Conservation (phyloP, 768 basidiomycete species). For the Collybia nuda region DNA sequence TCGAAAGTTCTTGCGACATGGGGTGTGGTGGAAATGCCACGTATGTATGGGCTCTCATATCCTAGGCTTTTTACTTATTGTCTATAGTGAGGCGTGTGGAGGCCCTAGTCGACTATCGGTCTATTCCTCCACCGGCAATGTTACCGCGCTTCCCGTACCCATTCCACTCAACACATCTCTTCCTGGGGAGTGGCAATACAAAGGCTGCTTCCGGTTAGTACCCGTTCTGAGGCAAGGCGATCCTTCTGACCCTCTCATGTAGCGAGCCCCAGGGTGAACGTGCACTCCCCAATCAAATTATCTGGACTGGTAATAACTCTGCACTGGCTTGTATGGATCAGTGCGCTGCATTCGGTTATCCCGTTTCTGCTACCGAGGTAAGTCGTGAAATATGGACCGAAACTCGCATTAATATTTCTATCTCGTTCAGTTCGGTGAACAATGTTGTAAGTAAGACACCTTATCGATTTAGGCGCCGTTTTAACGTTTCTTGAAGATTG, state of each 20-base stretch:
- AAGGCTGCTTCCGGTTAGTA: constrained; percentile 65
- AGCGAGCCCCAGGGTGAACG: constrained; percentile 50
- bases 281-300: constrained; percentile 61
- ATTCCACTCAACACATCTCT: constrained; percentile 51
- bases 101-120: constrained; percentile 72
- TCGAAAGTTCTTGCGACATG: constrained; percentile 65
- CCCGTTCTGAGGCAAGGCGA: neutral
- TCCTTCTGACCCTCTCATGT: neutral
- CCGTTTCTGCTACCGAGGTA: constrained; percentile 65
- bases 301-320: constrained; percentile 61
- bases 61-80: constrained; percentile 3
- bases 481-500: constrained; percentile 45
- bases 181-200: constrained; percentile 63
- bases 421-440: constrained; percentile 49
- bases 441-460: constrained; percentile 75
- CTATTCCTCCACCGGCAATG: constrained; percentile 51
- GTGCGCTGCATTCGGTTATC: constrained; percentile 71
- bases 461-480: neutral
- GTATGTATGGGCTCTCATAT: constrained; percentile 35
- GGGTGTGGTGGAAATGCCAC: constrained; percentile 67
- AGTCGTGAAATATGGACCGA: constrained; percentile 7
- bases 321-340: constrained; percentile 63
- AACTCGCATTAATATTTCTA: neutral
- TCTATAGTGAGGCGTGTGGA: constrained; percentile 64
- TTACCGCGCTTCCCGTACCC: constrained; percentile 62